phyloP scores from a whole-genome alignment of 108 stramenopile genomes.

The Asterionellopsis glacialis region DNA sequence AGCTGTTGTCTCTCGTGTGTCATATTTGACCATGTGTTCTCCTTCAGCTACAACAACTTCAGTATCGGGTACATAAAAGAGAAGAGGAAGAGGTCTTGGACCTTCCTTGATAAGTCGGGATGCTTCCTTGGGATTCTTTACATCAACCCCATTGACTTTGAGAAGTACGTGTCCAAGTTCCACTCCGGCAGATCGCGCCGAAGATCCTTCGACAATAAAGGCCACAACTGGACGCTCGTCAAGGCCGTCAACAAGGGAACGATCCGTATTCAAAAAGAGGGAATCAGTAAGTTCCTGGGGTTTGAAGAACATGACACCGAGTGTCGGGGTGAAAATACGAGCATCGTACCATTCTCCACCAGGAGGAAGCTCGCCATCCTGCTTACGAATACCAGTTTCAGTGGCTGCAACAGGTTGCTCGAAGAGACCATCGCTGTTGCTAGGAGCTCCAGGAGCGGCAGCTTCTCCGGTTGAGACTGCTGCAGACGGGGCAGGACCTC shows the following conservation, averaged over 20 bases:
- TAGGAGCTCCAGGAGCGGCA: conserved; percentile 10
- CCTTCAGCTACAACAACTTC: conserved; percentile 81
- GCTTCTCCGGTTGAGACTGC: conserved; percentile 2
- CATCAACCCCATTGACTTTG: conserved; percentile 87
- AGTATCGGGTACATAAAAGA: conserved; percentile 85
- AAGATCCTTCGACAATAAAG: conserved; percentile 84
- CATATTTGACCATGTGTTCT: conserved; percentile 90
- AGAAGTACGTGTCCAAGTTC: conserved; percentile 82
- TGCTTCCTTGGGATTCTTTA: conserved; percentile 87
- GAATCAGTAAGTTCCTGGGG: conserved; percentile 83
- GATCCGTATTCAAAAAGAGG: conserved; percentile 77
- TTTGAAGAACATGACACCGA: conserved; percentile 94
- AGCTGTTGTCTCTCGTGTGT: conserved; percentile 78
- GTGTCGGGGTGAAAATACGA: conserved; percentile 84
- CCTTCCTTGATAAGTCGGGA: conserved; percentile 87
- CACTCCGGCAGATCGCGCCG: conserved; percentile 76
- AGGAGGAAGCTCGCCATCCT: conserved; percentile 66
- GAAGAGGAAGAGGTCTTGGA: conserved; percentile 72
- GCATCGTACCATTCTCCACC: conserved; percentile 90
- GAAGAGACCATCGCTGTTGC: conserved; percentile 23
- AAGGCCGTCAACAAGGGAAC: conserved; percentile 55
- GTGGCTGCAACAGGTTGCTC: conserved; percentile 26
- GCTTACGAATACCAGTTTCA: conserved; percentile 31
- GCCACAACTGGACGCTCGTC: conserved; percentile 85
- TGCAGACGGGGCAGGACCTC: conserved; percentile 33